phyloP scores from a whole-genome alignment of 192 early-diverging fungal species.

The Mortierella hygrophila region DNA sequence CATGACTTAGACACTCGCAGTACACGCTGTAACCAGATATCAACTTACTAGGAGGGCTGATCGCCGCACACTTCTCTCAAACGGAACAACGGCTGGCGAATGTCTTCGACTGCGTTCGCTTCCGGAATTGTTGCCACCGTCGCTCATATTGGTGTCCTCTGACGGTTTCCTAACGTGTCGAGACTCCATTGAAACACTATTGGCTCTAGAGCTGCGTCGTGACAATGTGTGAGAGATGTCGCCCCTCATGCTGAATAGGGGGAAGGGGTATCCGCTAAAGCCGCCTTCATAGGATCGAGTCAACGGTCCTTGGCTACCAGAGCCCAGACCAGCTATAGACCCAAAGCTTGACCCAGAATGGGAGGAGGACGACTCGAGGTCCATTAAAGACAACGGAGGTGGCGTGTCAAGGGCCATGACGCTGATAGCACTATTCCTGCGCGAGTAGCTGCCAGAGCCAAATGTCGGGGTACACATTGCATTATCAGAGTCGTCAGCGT shows the following conservation, averaged over 20 bases:
- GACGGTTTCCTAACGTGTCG: constrained; percentile 46
- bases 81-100: constrained; percentile 47
- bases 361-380: constrained; percentile 38
- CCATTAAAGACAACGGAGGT: constrained; percentile 48
- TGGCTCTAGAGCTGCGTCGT: constrained; percentile 42
- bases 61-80: constrained; percentile 45
- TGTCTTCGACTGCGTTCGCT: constrained; percentile 48
- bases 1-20: neutral
- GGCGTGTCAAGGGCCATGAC: constrained; percentile 54
- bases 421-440: constrained; percentile 45
- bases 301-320: neutral
- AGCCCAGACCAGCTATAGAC: constrained; percentile 7
- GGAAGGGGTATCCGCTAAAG: constrained; percentile 34
- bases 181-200: constrained; percentile 49
- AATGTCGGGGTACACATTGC: constrained; percentile 55
- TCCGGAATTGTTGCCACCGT: constrained; percentile 52
- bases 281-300: constrained; percentile 1
- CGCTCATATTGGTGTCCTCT: constrained; percentile 53
- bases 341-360: constrained; percentile 35
- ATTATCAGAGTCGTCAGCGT: constrained; percentile 45
- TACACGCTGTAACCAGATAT: neutral
- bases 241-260: constrained; percentile 34
- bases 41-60: constrained; percentile 40
- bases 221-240: constrained; percentile 19
- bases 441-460: constrained; percentile 33